Conservation (phyloP, 805 yeast species). For the Yarrowia yakushimensis region DNA sequence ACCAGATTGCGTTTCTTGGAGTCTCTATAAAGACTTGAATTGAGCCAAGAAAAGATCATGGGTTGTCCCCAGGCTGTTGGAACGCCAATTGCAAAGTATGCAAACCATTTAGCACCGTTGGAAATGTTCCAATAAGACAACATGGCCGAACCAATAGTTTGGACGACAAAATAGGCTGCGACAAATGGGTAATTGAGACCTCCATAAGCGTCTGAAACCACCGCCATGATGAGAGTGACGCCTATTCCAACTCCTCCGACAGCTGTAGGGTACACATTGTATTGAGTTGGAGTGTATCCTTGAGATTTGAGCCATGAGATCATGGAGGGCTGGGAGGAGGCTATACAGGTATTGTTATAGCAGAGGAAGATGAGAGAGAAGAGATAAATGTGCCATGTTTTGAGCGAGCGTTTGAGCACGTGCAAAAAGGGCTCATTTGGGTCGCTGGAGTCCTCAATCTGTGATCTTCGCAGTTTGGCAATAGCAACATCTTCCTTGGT, state of each 20-base stretch:
- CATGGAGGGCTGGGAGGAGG: background rate
- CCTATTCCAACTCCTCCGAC: background rate
- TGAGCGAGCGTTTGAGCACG: background rate
- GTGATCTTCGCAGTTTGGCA: background rate
- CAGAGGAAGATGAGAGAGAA: background rate
- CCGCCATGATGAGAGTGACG: background rate
- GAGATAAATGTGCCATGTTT: background rate
- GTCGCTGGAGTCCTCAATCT: background rate
- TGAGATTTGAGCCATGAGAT: constrained; percentile 8
- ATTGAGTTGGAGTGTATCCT: background rate
- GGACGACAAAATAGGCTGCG: background rate
- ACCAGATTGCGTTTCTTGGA: background rate
- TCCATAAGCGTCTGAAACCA: background rate
- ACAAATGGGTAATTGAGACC: constrained; percentile 2
- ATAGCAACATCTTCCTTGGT: background rate
- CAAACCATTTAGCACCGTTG: constrained; percentile 3
- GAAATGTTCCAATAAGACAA: constrained; percentile 33
- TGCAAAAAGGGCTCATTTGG: background rate
- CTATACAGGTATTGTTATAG: background rate
- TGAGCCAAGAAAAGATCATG: constrained; percentile 6
- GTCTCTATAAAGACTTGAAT: background rate
- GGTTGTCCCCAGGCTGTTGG: constrained; percentile 13
- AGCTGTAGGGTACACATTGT: background rate
- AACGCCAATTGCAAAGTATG: background rate
- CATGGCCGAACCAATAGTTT: constrained; percentile 42